These are phyloP conservation scores for Pythium scleroteichum DNA, from an alignment of 352 stramenopile species.

Conservation along the genomic window DNA sequence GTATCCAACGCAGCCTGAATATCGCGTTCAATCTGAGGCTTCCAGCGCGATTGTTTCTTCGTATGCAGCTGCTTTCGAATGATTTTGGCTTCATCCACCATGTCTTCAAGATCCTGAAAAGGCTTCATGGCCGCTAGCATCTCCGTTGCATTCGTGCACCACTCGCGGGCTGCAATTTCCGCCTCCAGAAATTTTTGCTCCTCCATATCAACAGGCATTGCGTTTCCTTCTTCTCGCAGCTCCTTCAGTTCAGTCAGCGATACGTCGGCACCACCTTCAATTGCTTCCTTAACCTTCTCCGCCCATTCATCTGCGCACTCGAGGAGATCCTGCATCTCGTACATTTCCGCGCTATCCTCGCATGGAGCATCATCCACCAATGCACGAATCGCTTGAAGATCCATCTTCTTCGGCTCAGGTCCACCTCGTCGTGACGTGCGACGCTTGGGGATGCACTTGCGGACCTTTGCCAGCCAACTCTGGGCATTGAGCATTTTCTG, in stretches of 20 bases:
- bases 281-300: slow-evolving; percentile 73
- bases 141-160: slow-evolving; percentile 52
- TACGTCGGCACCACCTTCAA: slow-evolving; percentile 72
- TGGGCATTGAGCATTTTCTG: slow-evolving; percentile 85
- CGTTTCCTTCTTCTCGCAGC: slow-evolving; percentile 72
- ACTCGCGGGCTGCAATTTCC: slow-evolving; percentile 78
- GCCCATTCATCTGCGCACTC: slow-evolving; percentile 86
- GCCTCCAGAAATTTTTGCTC: slow-evolving; percentile 77
- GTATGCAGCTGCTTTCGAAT: slow-evolving; percentile 73
- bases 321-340: slow-evolving; percentile 90
- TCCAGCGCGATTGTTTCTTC: slow-evolving; percentile 82
- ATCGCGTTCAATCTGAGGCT: slow-evolving; percentile 79
- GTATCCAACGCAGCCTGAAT: slow-evolving; percentile 71
- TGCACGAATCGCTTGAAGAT: slow-evolving; percentile 74
- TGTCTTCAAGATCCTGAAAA: slow-evolving; percentile 64
- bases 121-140: slow-evolving; percentile 62
- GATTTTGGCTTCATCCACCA: slow-evolving; percentile 58
- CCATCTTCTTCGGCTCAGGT: slow-evolving; percentile 75
- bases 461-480: slow-evolving; percentile 82
- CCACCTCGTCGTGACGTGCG: slow-evolving; percentile 57
- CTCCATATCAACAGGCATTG: slow-evolving; percentile 90
- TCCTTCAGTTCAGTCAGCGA: slow-evolving; percentile 73
- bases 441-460: slow-evolving; percentile 85
- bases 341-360: slow-evolving; percentile 84
- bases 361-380: slow-evolving; percentile 86